phyloP scores from a whole-genome alignment of 139 green algal species.

The Tetratostichococcus sp. region DNA sequence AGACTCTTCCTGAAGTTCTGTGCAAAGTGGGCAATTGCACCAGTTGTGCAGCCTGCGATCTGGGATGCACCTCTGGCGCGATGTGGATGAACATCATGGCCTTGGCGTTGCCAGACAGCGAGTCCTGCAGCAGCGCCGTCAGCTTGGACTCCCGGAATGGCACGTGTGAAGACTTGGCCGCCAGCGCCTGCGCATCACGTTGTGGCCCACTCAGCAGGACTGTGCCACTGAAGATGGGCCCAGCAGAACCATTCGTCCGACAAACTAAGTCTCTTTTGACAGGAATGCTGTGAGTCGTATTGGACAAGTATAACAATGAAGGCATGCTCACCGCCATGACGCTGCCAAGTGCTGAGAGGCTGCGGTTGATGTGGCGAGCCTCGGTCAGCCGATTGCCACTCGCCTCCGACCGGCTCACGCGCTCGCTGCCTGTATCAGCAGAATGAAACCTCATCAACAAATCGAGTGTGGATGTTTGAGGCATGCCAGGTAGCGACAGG shows the following conservation, averaged over 20 bases:
- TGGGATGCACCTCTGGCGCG: slow-evolving; percentile 56
- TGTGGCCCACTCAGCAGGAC: no score
- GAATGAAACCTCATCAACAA: no score
- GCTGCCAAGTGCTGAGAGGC: slow-evolving; percentile 61
- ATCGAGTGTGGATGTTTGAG: no score
- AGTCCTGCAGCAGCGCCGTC: slow-evolving; percentile 86
- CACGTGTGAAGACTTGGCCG: slow-evolving; percentile 63
- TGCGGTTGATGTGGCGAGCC: slow-evolving; percentile 93
- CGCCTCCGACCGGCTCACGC: slow-evolving; percentile 77
- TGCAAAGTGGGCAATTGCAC: no score
- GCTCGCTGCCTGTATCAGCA: slow-evolving; percentile 61
- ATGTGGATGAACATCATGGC: slow-evolving; percentile 95
- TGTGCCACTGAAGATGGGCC: no score
- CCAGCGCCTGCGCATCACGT: slow-evolving; percentile 56
- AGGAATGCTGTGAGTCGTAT: no score
- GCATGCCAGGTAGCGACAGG: no score
- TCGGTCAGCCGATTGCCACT: slow-evolving; percentile 79
- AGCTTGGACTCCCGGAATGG: slow-evolving; percentile 91
- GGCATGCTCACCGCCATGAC: slow-evolving; percentile 72
- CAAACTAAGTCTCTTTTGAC: no score
- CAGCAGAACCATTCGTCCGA: no score
- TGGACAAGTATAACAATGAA: no score
- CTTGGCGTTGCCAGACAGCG: slow-evolving; percentile 76
- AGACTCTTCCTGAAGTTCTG: no score
- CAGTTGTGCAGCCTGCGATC: background rate